These are phyloP conservation scores for Cryphonectria parasitica DNA, from an alignment of 2,329 filamentous ascomycete genomes.

Conservation along the genomic window DNA sequence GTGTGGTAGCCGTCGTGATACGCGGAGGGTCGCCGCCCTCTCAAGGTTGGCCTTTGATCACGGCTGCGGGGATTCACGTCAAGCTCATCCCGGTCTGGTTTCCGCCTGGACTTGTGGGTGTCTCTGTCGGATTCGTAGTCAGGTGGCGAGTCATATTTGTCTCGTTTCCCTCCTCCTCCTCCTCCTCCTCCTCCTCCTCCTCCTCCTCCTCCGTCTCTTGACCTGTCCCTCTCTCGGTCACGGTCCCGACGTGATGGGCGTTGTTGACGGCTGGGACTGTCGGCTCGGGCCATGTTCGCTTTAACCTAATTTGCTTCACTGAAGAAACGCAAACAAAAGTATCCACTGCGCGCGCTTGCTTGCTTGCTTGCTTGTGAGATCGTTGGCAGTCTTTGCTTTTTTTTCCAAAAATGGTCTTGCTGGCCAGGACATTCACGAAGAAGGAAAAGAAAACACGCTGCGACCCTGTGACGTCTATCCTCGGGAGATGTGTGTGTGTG, in stretches of 20 bases:
- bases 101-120: neutral
- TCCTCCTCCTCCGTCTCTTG: neutral
- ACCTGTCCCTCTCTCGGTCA: constrained; percentile 11
- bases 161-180: neutral
- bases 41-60: constrained; percentile 1
- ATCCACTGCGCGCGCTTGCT: neutral
- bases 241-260: constrained; percentile 16
- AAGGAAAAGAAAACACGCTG: neutral
- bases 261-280: constrained; percentile 1
- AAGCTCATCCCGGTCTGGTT: neutral
- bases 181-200: neutral
- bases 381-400: neutral
- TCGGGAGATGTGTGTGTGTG: neutral
- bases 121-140: constrained; percentile 1
- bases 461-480: neutral
- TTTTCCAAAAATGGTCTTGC: neutral
- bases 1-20: constrained; percentile 23
- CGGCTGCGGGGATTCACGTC: constrained; percentile 16
- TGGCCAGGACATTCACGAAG: neutral
- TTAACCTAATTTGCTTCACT: neutral
- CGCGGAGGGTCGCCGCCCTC: constrained; percentile 8
- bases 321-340: too few relatives aligned
- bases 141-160: constrained; percentile 15
- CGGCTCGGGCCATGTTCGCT: constrained; percentile 9
- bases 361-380: too few relatives aligned